Evolutionary conservation across 139 green algal genomes (phyloP), one percentile per base, ranked within the genome.

Genomic region (Bryopsis sp.): DNA sequence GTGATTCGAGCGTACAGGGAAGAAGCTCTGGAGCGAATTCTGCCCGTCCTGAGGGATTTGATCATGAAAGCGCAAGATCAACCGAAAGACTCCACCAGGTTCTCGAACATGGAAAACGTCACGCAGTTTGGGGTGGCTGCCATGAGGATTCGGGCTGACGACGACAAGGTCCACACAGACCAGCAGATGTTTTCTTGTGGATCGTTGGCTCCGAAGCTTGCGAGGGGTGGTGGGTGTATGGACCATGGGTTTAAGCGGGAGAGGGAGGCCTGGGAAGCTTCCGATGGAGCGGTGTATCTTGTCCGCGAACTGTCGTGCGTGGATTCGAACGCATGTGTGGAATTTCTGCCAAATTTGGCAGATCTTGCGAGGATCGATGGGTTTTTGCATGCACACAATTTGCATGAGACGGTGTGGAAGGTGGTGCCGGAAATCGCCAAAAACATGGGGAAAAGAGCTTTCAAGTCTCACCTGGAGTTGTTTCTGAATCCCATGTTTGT

Each of bases 241-340:
- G 90, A 97, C 78, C 82, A 92, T 64, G 85, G 87, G 35, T 91
- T 92, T 72, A 78, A 64, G 33, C 77, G 84, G 67, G 77, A 76
- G 1, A 85, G 84, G 48, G 79, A 95, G 78, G 82, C 88, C 0
- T 97, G 91, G 92, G 92, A 97, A 79, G 86, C 86, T 1, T 87
- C 83, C 0, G 92, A 97, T 54, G 92, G 92, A 0, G 87, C 82
- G 1, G 66, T 95, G 3, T 87, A 90, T 73, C 76, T 97, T 68
- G 57, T 97, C 35, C 36, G 78, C 6, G 84, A 94, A 72, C 77
- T 96, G 43, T 71, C 84, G 24, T 64, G 47, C 1, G 68, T 80
- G 7, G 47, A 48, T n/a, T 29, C 48, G 5, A 34, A 64, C 48
- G 8, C 48, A 7, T 48, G 37, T 37, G 7, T 46, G 1, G 60